Conservation (phyloP, 257 asterid species). For the Solanum commersonii region DNA sequence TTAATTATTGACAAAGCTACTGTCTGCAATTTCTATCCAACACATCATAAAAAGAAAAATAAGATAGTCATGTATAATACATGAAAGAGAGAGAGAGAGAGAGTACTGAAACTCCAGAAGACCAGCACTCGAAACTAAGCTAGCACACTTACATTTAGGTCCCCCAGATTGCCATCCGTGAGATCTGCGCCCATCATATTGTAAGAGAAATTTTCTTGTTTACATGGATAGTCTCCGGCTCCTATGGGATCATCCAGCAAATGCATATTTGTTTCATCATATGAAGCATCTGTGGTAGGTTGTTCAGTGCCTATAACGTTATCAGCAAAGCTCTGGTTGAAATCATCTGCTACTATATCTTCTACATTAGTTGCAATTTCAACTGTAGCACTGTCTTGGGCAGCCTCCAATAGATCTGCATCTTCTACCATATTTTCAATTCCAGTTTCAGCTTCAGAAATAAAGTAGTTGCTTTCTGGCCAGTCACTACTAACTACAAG, state of each 20-base stretch:
- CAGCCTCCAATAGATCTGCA: conserved; percentile 12
- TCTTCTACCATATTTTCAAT: conserved; percentile 18
- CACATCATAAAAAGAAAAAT: not conserved
- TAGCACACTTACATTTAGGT: conserved; percentile 43
- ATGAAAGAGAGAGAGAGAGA: not conserved
- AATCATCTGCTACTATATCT: conserved; percentile 18
- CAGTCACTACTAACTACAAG: conserved; percentile 13
- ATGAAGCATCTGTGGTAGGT: conserved; percentile 13
- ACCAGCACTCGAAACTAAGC: not conserved
- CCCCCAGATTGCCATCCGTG: conserved; percentile 23
- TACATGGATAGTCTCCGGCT: conserved; percentile 21
- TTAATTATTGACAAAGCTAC: not conserved
- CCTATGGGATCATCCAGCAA: conserved; percentile 25
- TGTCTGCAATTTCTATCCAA: not conserved
- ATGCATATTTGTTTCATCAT: conserved; percentile 11
- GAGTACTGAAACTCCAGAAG: not conserved
- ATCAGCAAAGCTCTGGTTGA: conserved; percentile 13
- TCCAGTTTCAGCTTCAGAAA: conserved; percentile 18
- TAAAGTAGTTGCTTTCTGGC: conserved; percentile 18
- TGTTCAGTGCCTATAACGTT: conserved; percentile 22
- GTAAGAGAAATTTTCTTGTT: conserved; percentile 25
- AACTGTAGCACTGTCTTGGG: conserved; percentile 20
- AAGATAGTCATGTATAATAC: not conserved
- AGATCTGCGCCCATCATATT: conserved; percentile 29
- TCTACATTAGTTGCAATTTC: conserved; percentile 19